Conservation (phyloP, 2,329 filamentous ascomycete genomes). For the Trichoderma sp. region DNA sequence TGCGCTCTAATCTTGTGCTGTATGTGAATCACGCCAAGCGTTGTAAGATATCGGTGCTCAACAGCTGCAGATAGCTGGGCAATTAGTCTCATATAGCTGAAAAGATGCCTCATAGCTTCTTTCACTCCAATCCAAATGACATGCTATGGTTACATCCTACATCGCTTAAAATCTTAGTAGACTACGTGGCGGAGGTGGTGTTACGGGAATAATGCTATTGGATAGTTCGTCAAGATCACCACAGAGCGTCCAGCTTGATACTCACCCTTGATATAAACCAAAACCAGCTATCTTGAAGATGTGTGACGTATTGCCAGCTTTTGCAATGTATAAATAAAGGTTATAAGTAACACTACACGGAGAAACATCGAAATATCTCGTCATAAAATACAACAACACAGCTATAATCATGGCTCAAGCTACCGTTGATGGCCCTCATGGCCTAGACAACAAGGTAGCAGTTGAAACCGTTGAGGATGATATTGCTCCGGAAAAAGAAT, state of each 20-base stretch:
- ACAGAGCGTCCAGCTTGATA: not conserved
- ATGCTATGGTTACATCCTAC: conserved; percentile 1
- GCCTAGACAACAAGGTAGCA: not conserved
- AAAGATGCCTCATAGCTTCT: not conserved
- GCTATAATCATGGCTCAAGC: conserved; percentile 3
- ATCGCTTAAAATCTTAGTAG: not conserved
- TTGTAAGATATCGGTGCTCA: not conserved
- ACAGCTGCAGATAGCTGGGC: not conserved
- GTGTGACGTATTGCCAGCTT: not conserved
- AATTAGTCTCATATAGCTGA: not conserved
- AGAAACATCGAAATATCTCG: not conserved
- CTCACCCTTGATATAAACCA: not conserved
- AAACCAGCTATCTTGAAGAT: not conserved
- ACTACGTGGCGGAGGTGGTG: not conserved
- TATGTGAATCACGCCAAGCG: not conserved
- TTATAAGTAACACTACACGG: not conserved
- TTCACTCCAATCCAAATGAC: not conserved
- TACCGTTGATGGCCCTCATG: not conserved
- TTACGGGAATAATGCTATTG: not conserved
- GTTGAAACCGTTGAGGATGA: not conserved
- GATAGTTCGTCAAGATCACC: too few relatives aligned
- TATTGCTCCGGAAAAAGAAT: conserved; percentile 2
- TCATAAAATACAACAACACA: not conserved
- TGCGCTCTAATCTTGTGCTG: not conserved
- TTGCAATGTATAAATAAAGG: not conserved